These are phyloP conservation scores for Aeschynomene evenia DNA, from an alignment of 306 rosid species.

Conservation along the genomic window DNA sequence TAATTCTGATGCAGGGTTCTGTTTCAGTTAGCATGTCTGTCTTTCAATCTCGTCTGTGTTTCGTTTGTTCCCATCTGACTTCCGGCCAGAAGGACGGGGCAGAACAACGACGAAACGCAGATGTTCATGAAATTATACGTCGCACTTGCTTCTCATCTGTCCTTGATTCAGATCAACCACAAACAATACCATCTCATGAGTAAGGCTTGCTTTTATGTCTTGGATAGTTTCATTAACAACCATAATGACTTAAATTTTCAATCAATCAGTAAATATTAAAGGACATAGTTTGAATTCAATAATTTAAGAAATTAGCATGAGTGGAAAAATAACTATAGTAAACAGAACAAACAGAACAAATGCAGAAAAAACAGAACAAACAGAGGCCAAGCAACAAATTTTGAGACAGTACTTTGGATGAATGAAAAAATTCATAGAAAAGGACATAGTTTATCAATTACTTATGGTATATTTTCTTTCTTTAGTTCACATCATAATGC, in stretches of 20 bases:
- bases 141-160: slow-evolving; percentile 75
- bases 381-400: too few species aligned
- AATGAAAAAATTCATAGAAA: too few species aligned
- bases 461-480: background rate
- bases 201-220: slow-evolving; percentile 36
- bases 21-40: slow-evolving; percentile 94
- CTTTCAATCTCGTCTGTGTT: slow-evolving; percentile 82
- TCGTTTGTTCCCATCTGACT: slow-evolving; percentile 93
- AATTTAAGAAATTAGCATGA: background rate
- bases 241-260: background rate
- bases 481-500: background rate
- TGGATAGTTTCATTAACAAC: background rate
- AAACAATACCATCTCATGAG: slow-evolving; percentile 88
- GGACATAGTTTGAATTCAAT: background rate
- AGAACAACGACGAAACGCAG: slow-evolving; percentile 75
- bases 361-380: background rate
- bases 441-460: background rate
- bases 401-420: too few species aligned
- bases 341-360: background rate
- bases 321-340: background rate
- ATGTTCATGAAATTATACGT: slow-evolving; percentile 73
- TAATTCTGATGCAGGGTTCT: slow-evolving; percentile 68
- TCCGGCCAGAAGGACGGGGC: slow-evolving; percentile 94
- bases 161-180: slow-evolving; percentile 74
- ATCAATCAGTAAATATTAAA: too few species aligned